Percentiles rank a stretch among this genome's conserved stretches.
Evolutionary conservation across 2,329 filamentous ascomycete genomes (phyloP).

Genomic region (Colletotrichum filicis): DNA sequence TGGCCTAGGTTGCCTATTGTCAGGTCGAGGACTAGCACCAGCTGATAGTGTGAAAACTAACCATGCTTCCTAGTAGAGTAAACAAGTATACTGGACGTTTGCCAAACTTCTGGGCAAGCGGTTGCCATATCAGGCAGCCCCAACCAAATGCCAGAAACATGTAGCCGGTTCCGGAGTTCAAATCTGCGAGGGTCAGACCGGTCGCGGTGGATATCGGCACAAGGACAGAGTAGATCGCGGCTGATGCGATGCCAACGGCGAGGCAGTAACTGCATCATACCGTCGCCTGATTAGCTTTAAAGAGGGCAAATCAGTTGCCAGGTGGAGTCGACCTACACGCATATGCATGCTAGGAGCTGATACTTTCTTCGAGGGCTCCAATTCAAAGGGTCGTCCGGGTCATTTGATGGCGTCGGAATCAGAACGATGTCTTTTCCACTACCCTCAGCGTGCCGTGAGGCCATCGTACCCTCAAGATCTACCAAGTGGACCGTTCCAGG

Average conservation of each 20-base stretch:
- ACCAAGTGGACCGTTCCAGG: neutral
- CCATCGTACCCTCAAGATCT: neutral
- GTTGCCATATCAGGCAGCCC: constrained; percentile 59
- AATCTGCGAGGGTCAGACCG: constrained; percentile 45
- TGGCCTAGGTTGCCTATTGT: constrained; percentile 19
- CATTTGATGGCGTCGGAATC: constrained; percentile 38
- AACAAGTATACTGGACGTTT: constrained; percentile 52
- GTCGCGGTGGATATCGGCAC: constrained; percentile 47
- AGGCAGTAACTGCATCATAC: constrained; percentile 30
- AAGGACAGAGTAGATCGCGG: constrained; percentile 51
- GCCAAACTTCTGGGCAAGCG: constrained; percentile 57
- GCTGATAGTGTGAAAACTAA: constrained; percentile 21
- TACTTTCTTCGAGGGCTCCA: constrained; percentile 39
- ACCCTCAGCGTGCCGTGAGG: neutral
- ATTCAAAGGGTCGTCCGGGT: constrained; percentile 42
- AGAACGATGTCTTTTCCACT: constrained; percentile 38
- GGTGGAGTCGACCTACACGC: constrained; percentile 18
- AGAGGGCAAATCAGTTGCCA: neutral
- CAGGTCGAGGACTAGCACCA: neutral
- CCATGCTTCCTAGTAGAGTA: constrained; percentile 46
- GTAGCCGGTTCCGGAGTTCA: constrained; percentile 53
- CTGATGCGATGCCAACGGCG: constrained; percentile 48
- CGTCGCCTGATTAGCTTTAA: neutral
- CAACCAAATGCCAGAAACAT: constrained; percentile 58
- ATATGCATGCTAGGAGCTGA: constrained; percentile 36